A percentile compares a stretch with the other conserved stretches of the same genome.
phyloP scores from a whole-genome alignment of 371 early-diverging fungal species.

The Lichtheimia hyalospora region DNA sequence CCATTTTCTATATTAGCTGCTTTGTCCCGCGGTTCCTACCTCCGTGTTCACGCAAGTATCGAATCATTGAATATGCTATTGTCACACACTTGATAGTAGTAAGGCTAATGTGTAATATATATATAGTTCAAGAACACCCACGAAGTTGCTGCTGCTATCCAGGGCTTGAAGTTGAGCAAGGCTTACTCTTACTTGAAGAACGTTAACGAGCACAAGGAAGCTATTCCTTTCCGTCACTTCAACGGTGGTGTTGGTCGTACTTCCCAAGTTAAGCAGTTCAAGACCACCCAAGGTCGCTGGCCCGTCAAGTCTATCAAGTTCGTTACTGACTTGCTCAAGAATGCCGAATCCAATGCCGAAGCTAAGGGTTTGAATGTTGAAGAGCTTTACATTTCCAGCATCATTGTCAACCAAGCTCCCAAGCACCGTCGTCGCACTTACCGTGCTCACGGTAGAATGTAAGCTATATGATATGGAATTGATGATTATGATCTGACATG shows the following conservation, averaged over 20 bases:
- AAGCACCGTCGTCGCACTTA: constrained; percentile 97
- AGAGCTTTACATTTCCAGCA: constrained; percentile 87
- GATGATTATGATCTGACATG: neutral
- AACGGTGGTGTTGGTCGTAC: constrained; percentile 98
- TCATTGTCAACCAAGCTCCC: constrained; percentile 98
- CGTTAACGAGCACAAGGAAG: constrained; percentile 97
- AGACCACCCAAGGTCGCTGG: constrained; percentile 98
- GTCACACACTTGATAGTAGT: neutral
- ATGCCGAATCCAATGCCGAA: constrained; percentile 95
- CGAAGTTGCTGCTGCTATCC: constrained; percentile 95
- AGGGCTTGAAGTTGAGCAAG: constrained; percentile 92
- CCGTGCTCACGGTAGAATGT: constrained; percentile 98
- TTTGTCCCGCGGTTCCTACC: constrained; percentile 29
- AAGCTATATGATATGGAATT: neutral
- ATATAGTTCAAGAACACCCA: constrained; percentile 93
- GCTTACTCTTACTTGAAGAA: constrained; percentile 95
- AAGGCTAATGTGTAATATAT: neutral
- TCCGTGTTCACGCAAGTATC: constrained; percentile 32
- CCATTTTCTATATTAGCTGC: constrained; percentile 18
- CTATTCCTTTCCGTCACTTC: constrained; percentile 98
- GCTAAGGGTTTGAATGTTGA: constrained; percentile 91
- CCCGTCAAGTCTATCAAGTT: constrained; percentile 97
- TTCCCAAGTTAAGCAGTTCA: constrained; percentile 96
- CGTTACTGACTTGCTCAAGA: constrained; percentile 93
- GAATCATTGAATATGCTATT: neutral